A percentile compares a stretch with the other conserved stretches of the same genome.
Evolutionary conservation across 805 yeast genomes (phyloP).

Genomic region (Saturnispora galanensis): DNA sequence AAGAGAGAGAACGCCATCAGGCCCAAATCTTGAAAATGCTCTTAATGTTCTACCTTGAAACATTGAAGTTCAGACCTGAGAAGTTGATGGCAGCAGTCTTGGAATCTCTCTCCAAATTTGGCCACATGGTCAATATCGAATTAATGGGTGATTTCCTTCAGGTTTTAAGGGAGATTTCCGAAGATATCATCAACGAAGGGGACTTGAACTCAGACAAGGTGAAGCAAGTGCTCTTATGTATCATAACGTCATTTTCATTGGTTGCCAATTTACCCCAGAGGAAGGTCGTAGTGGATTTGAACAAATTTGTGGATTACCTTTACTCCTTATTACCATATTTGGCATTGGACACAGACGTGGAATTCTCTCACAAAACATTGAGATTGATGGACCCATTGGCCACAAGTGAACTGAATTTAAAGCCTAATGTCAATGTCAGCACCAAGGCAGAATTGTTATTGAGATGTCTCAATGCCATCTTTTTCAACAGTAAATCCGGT

Average conservation of each 20-base stretch:
- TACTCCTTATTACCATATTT: slow-evolving; percentile 61
- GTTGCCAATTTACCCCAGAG: slow-evolving; percentile 63
- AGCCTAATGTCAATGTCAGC: slow-evolving; percentile 74
- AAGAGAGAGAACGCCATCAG: slow-evolving; percentile 79
- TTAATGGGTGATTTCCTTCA: slow-evolving; percentile 86
- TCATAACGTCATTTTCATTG: slow-evolving; percentile 83
- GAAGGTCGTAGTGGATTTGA: slow-evolving; percentile 71
- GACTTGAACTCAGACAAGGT: slow-evolving; percentile 37
- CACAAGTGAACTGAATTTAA: slow-evolving; percentile 26
- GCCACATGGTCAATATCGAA: slow-evolving; percentile 88
- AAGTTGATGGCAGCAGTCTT: slow-evolving; percentile 75
- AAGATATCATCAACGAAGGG: slow-evolving; percentile 37
- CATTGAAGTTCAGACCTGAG: slow-evolving; percentile 54
- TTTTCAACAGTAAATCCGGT: slow-evolving; percentile 66
- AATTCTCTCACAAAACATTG: slow-evolving; percentile 71
- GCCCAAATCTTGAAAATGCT: slow-evolving; percentile 71
- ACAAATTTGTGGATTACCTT: slow-evolving; percentile 67
- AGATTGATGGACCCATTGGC: slow-evolving; percentile 72
- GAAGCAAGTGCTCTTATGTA: slow-evolving; percentile 70
- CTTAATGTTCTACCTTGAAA: slow-evolving; percentile 65
- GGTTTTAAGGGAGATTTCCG: slow-evolving; percentile 74
- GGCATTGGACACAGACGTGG: slow-evolving; percentile 73
- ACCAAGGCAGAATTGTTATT: slow-evolving; percentile 81
- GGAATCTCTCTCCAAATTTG: slow-evolving; percentile 85
- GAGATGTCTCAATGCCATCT: slow-evolving; percentile 68